These are phyloP conservation scores for Taiwanofungus camphoratus DNA, from an alignment of 1,284 basidiomycete species.

Conservation along the genomic window DNA sequence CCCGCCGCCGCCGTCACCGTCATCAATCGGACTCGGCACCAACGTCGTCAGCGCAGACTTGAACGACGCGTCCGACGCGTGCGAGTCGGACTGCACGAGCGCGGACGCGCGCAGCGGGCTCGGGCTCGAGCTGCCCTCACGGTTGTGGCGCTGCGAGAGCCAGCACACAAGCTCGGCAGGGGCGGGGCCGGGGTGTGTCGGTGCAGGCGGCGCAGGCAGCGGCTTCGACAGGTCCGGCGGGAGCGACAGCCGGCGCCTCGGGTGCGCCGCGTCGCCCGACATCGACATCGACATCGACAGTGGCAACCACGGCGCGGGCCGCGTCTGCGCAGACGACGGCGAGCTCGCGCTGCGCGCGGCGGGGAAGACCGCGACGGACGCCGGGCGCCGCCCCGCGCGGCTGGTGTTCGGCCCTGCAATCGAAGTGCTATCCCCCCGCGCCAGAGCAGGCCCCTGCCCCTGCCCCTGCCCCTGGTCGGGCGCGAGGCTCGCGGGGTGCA, in stretches of 20 bases:
- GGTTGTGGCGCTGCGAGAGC: neutral
- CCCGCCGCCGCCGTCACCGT: neutral
- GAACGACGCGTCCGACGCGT: neutral
- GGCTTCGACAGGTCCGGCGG: slow-evolving; percentile 14
- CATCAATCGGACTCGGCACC: neutral
- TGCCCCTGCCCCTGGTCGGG: slow-evolving; percentile 12
- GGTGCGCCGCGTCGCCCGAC: neutral
- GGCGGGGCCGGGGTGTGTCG: neutral
- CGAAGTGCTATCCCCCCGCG: too few relatives aligned
- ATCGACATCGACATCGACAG: slow-evolving; percentile 1
- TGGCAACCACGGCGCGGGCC: slow-evolving; percentile 13
- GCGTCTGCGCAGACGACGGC: slow-evolving; percentile 8
- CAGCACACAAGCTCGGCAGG: neutral
- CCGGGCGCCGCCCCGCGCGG: slow-evolving; percentile 16
- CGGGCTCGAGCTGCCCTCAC: too few relatives aligned
- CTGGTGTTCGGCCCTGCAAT: too few relatives aligned
- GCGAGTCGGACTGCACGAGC: neutral
- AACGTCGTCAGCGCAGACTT: neutral
- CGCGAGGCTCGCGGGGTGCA: slow-evolving; percentile 32
- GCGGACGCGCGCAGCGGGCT: slow-evolving; percentile 7
- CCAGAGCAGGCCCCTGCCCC: slow-evolving; percentile 1
- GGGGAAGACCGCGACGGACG: slow-evolving; percentile 16
- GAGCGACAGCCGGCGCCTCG: slow-evolving; percentile 11
- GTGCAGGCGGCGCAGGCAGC: slow-evolving; percentile 1
- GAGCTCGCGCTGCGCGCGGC: slow-evolving; percentile 5